A percentile compares a stretch with the other conserved stretches of the same genome.
Conservation (phyloP, 768 basidiomycete genomes). For the Tylopilus sp. region DNA sequence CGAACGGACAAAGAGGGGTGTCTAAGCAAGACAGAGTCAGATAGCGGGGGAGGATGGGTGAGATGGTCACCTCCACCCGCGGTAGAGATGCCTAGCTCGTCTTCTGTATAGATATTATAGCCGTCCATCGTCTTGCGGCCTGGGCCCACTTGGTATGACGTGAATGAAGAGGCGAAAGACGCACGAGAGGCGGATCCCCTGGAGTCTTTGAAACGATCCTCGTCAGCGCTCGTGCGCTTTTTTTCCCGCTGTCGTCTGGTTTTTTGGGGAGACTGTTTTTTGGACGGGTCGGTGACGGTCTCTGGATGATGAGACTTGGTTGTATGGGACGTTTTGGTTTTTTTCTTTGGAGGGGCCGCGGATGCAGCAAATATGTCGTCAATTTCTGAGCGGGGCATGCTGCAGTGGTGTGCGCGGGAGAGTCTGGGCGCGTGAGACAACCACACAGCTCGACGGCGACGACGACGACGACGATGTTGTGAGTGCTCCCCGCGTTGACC, state of each 20-base stretch:
- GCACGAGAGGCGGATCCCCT: slow-evolving; percentile 67
- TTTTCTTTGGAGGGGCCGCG: slow-evolving; percentile 42
- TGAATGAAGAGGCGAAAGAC: slow-evolving; percentile 27
- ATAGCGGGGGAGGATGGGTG: slow-evolving; percentile 3
- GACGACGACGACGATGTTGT: slow-evolving; percentile 32
- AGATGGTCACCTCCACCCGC: slow-evolving; percentile 65
- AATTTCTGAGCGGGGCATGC: slow-evolving; percentile 67
- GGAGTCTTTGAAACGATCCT: slow-evolving; percentile 66
- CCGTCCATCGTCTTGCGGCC: slow-evolving; percentile 81
- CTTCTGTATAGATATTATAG: slow-evolving; percentile 75
- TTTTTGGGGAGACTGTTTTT: slow-evolving; percentile 30
- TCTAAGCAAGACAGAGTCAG: slow-evolving; percentile 44
- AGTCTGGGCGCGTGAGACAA: slow-evolving; percentile 18
- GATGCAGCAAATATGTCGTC: slow-evolving; percentile 74
- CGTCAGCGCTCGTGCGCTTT: slow-evolving; percentile 30
- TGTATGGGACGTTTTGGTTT: slow-evolving; percentile 14
- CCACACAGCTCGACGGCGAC: slow-evolving; percentile 15
- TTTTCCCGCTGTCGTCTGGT: slow-evolving; percentile 29
- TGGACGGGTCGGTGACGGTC: slow-evolving; percentile 66
- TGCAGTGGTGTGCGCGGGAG: slow-evolving; percentile 13
- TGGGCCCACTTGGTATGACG: slow-evolving; percentile 30
- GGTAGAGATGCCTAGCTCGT: slow-evolving; percentile 68
- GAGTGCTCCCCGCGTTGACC: slow-evolving; percentile 13
- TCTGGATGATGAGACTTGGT: slow-evolving; percentile 37
- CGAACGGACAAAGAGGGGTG: slow-evolving; percentile 83